phyloP scores from a whole-genome alignment of 768 basidiomycete species.

The Phanerochaete carnosa region DNA sequence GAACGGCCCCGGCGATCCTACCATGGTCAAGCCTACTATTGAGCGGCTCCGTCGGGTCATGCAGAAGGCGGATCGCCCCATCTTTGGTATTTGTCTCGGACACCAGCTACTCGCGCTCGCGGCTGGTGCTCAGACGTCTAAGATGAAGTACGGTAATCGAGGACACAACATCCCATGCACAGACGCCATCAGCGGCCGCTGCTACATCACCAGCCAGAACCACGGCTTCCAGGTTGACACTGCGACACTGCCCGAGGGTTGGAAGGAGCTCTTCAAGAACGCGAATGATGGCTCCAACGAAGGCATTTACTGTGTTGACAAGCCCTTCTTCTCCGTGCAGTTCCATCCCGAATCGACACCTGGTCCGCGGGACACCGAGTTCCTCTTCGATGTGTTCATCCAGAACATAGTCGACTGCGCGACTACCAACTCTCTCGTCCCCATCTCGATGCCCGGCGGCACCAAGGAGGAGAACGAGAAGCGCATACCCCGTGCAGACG shows the following conservation, averaged over 20 bases:
- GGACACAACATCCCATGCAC: constrained; percentile 99
- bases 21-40: constrained; percentile 75
- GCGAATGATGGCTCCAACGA: constrained; percentile 98
- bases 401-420: constrained; percentile 78
- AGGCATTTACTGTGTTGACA: constrained; percentile 89
- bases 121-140: constrained; percentile 89
- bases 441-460: constrained; percentile 74
- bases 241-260: constrained; percentile 69
- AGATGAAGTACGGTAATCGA: constrained; percentile 99
- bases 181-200: constrained; percentile 87
- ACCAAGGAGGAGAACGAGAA: constrained; percentile 79
- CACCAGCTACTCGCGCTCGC: constrained; percentile 96
- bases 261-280: constrained; percentile 94
- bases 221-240: constrained; percentile 96
- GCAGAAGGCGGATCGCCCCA: constrained; percentile 73
- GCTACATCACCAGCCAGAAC: constrained; percentile 99
- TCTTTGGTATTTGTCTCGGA: constrained; percentile 98
- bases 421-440: constrained; percentile 47
- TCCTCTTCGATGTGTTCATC: constrained; percentile 97
- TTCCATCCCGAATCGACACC: constrained; percentile 98
- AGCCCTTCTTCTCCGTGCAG: constrained; percentile 98
- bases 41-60: constrained; percentile 61
- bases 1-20: constrained; percentile 97
- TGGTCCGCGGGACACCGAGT: constrained; percentile 97
- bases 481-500: constrained; percentile 67